phyloP scores from a whole-genome alignment of 306 rosid species.

The Argentina anserina region DNA sequence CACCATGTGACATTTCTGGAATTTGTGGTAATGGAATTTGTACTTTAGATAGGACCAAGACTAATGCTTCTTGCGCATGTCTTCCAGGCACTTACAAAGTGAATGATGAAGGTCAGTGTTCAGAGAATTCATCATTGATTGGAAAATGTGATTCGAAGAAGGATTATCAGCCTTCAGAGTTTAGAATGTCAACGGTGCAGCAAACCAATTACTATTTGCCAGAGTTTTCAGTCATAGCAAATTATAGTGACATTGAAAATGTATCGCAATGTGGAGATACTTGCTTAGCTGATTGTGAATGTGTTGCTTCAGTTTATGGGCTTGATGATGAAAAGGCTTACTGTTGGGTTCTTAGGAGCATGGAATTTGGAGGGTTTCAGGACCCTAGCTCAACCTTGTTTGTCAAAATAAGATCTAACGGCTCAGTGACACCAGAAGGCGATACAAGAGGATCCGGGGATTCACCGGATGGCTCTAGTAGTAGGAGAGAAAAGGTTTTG shows the following conservation, averaged over 20 bases:
- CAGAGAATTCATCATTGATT: constrained; percentile 59
- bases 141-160: constrained; percentile 51
- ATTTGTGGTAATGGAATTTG: constrained; percentile 89
- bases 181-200: constrained; percentile 52
- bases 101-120: constrained; percentile 53
- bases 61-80: constrained; percentile 76
- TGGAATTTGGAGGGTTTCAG: constrained; percentile 89
- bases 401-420: constrained; percentile 66
- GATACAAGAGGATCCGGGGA: constrained; percentile 32
- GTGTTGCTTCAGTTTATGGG: constrained; percentile 88
- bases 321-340: constrained; percentile 75
- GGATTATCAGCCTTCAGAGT: constrained; percentile 40
- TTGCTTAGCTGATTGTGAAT: constrained; percentile 76
- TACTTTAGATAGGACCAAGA: constrained; percentile 55
- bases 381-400: constrained; percentile 78
- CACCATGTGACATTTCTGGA: constrained; percentile 89
- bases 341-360: constrained; percentile 76
- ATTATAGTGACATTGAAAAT: constrained; percentile 63
- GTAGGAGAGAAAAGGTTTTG: constrained; percentile 48
- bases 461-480: constrained; percentile 44
- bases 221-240: constrained; percentile 70
- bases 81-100: constrained; percentile 67
- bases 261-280: constrained; percentile 82
- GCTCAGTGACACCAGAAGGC: constrained; percentile 35
- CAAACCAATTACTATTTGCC: constrained; percentile 79